Percentiles rank a stretch among this genome's conserved stretches.
Conservation (phyloP, 1,139 yeast genomes). For the Nakaseomyces bracarensis region DNA sequence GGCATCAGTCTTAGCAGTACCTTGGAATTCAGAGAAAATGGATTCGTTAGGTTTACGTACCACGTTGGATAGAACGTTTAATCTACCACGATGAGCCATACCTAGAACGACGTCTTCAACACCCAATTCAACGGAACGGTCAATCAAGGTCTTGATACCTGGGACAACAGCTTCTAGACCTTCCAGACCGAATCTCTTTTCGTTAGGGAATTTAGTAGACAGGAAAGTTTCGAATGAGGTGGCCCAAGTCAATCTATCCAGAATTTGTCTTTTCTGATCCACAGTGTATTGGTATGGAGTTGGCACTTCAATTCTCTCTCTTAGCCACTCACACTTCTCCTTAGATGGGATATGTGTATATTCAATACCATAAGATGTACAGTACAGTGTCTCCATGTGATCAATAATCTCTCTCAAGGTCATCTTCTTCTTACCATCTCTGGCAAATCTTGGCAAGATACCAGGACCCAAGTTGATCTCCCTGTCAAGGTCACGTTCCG, state of each 20-base stretch:
- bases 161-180: constrained; percentile 97
- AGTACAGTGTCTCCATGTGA: constrained; percentile 76
- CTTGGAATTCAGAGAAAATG: constrained; percentile 90
- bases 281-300: constrained; percentile 71
- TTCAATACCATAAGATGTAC: constrained; percentile 86
- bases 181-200: constrained; percentile 96
- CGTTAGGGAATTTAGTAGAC: constrained; percentile 94
- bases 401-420: constrained; percentile 70
- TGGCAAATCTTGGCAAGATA: constrained; percentile 83
- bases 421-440: constrained; percentile 54
- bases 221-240: constrained; percentile 88
- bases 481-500: constrained; percentile 74
- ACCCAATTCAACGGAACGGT: constrained; percentile 86
- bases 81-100: constrained; percentile 99
- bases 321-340: constrained; percentile 95
- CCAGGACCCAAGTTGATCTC: constrained; percentile 95
- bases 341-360: constrained; percentile 95
- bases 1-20: constrained; percentile 64
- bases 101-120: constrained; percentile 95
- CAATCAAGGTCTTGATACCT: constrained; percentile 93
- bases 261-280: constrained; percentile 91
- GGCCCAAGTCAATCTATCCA: constrained; percentile 96
- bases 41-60: constrained; percentile 98
- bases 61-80: constrained; percentile 93
- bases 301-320: constrained; percentile 94